Percentiles rank a stretch among this genome's conserved stretches.
phyloP scores from a whole-genome alignment of 164 flowering plant species.

The Piper betle region DNA sequence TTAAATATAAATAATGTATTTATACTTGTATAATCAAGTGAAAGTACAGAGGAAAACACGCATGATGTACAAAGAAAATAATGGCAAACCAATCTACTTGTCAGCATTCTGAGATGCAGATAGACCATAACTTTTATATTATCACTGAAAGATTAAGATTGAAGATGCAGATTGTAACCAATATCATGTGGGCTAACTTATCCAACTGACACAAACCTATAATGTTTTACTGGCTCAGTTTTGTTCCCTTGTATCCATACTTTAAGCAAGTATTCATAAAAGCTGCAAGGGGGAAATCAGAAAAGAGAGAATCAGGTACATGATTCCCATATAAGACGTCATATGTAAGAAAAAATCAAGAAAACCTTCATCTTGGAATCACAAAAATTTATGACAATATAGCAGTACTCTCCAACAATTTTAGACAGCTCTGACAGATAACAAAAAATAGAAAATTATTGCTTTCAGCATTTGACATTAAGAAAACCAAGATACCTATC shows the following conservation, averaged over 20 bases:
- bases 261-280: constrained; percentile 93
- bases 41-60: background rate
- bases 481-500: constrained; percentile 61
- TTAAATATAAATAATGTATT: background rate
- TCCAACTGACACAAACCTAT: constrained; percentile 34
- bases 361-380: background rate
- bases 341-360: background rate
- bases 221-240: constrained; percentile 59
- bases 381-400: constrained; percentile 11
- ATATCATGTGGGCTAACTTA: background rate
- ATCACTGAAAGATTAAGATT: too few species aligned
- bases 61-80: background rate
- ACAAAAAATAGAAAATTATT: background rate
- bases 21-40: background rate
- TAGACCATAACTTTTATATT: too few species aligned
- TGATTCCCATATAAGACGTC: background rate
- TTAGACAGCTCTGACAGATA: background rate
- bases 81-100: too few species aligned
- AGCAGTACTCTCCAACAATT: constrained; percentile 63
- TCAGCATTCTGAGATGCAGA: too few species aligned
- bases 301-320: background rate
- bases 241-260: constrained; percentile 98
- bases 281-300: constrained; percentile 42
- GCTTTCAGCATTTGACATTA: background rate
- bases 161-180: background rate